Conservation (phyloP, 331 rosid genomes). For the Quercus lobata region DNA sequence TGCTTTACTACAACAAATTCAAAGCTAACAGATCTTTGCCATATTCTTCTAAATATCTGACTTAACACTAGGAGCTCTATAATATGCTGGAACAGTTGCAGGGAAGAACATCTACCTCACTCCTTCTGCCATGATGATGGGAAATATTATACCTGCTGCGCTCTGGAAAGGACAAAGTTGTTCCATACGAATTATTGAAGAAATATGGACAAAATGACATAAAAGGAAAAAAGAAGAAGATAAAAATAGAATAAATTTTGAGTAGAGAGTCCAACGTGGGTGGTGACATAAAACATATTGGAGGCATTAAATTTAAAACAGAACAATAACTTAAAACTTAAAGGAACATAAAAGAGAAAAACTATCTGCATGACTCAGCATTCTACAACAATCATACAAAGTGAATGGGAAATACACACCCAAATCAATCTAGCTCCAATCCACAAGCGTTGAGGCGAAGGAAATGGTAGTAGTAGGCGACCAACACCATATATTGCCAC, state of each 20-base stretch:
- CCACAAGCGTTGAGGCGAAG: conserved; percentile 42
- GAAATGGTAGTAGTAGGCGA: conserved; percentile 23
- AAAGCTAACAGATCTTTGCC: background rate
- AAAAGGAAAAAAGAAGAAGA: too few species aligned
- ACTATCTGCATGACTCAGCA: background rate
- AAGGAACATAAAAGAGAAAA: background rate
- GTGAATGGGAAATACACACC: conserved; percentile 24
- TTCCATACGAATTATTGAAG: too few species aligned
- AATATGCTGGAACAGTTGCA: conserved; percentile 28
- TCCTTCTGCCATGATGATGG: conserved; percentile 65
- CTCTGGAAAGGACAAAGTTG: too few species aligned
- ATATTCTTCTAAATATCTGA: background rate
- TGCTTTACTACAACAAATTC: background rate
- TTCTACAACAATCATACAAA: background rate
- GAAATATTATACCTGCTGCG: background rate
- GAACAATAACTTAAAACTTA: background rate
- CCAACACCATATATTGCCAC: conserved; percentile 11
- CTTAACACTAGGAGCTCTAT: conserved; percentile 15
- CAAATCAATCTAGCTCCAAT: conserved; percentile 40
- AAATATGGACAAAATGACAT: too few species aligned
- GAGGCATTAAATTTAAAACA: too few species aligned
- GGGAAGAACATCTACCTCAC: conserved; percentile 49
- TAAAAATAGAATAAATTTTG: too few species aligned
- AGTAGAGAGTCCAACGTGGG: too few species aligned
- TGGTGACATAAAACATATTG: too few species aligned